Evolutionary conservation across 2,329 filamentous ascomycete species (phyloP), one percentile per base, ranked within the genome.

Genomic region (Penicillium aurantiogriseum): DNA sequence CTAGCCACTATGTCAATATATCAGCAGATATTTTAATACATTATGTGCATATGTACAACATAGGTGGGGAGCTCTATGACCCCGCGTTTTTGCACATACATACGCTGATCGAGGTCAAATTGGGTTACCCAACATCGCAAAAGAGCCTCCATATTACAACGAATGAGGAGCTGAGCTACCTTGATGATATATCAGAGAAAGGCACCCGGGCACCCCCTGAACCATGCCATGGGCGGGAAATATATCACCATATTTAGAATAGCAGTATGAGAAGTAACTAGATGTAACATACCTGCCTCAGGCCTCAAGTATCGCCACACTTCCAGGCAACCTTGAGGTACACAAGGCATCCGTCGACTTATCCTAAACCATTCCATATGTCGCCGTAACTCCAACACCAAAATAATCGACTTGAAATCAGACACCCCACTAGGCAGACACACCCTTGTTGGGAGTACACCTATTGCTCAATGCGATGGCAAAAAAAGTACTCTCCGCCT

Each of bases 401-500:
- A 49, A 25, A 25, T 7, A 40, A 10, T 29, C 6, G 17, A 54
- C 13, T 25, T n/a, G 49, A 29, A 49, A 42, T 8, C 43, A 31
- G 10, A 31, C 15, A 13, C 40, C 31, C 13, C 19, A 40, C 35
- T 19, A 45, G 54, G 42, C 51, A 53, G 48, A 43, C 31, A 31
- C 23, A 15, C 17, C n/a, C 23, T 27, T 25, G 43, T 13, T 46
- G 38, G n/a, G 29, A 43, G 19, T 36, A 51, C 36, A 54, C 17
- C 15, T 40, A 58, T 40, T 57, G 21, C 35, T 36, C 21, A 15
- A 54, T 45, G 42, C 42, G 40, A 59, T 54, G 63, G 64, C 63
- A 65, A 66, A 64, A 66, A 65, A 64, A 61, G 54, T 43, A 51
- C 63, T 67, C 65, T 66, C 65, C 65, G 65, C 65, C 65, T 67